Conservation (phyloP, 371 early-diverging fungal genomes). For the Syncephalastrum sp. region DNA sequence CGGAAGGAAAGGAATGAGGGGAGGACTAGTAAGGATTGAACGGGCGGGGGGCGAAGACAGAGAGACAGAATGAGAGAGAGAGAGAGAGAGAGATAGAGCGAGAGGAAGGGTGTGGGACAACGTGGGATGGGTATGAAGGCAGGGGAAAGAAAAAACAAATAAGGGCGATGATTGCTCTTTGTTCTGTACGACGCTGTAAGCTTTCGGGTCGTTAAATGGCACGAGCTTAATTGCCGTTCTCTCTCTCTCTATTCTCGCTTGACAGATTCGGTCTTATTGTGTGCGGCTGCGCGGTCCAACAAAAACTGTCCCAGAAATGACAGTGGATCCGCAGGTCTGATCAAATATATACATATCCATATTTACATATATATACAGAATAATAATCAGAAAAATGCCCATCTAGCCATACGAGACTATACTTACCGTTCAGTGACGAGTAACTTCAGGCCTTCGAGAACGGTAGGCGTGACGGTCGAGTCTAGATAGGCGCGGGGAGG, state of each 20-base stretch:
- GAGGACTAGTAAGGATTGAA: background rate
- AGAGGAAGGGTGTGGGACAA: conserved; percentile 6
- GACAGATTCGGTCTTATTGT: conserved; percentile 1
- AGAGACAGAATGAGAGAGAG: conserved; percentile 3
- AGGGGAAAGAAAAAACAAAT: background rate
- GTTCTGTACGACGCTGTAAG: background rate
- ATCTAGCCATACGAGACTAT: background rate
- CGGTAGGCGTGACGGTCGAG: conserved; percentile 55
- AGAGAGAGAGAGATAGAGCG: conserved; percentile 6
- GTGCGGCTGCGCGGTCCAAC: conserved; percentile 17
- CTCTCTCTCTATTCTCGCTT: background rate
- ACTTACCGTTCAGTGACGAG: conserved; percentile 58
- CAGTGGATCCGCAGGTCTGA: conserved; percentile 23
- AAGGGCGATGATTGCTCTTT: too few species aligned
- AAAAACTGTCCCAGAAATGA: conserved; percentile 19
- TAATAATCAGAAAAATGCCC: background rate
- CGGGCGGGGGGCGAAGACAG: background rate
- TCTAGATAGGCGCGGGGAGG: conserved; percentile 61
- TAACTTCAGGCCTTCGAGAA: conserved; percentile 67
- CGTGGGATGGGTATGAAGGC: conserved; percentile 4
- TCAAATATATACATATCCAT: too few species aligned
- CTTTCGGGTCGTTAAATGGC: background rate
- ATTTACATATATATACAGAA: background rate
- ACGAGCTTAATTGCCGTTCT: background rate
- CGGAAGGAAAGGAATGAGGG: conserved; percentile 1